Evolutionary conservation across 2,329 filamentous ascomycete species (phyloP).

Genomic region (Hypoxylon sp.): DNA sequence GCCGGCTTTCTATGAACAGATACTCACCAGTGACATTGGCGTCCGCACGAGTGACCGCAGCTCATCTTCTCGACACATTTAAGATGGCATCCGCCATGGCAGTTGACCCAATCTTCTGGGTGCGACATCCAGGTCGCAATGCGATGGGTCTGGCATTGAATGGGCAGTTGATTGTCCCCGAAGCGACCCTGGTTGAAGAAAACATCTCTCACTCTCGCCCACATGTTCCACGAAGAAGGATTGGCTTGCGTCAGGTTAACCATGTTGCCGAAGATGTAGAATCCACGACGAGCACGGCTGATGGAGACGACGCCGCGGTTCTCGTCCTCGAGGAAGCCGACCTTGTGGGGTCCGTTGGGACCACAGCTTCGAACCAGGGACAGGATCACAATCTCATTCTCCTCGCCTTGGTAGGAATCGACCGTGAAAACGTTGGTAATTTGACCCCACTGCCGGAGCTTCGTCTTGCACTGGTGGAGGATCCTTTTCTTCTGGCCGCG

Average conservation of each 20-base stretch:
- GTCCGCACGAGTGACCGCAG: constrained; percentile 44
- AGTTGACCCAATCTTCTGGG: constrained; percentile 58
- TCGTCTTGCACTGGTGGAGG: constrained; percentile 53
- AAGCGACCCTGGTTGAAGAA: constrained; percentile 51
- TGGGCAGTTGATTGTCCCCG: constrained; percentile 58
- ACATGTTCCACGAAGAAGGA: constrained; percentile 53
- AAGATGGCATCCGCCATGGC: constrained; percentile 42
- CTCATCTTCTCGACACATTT: constrained; percentile 35
- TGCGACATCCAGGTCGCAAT: constrained; percentile 59
- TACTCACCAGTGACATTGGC: constrained; percentile 45
- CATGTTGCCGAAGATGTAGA: constrained; percentile 86
- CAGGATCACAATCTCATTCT: constrained; percentile 83
- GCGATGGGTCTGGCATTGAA: constrained; percentile 69
- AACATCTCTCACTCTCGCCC: constrained; percentile 46
- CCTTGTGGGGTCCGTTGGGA: constrained; percentile 49
- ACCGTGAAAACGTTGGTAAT: constrained; percentile 76
- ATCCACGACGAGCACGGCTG: constrained; percentile 76
- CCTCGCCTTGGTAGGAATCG: constrained; percentile 90
- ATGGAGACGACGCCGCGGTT: constrained; percentile 67
- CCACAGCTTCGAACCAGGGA: constrained; percentile 79
- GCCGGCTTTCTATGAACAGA: not conserved
- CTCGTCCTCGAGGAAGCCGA: constrained; percentile 76
- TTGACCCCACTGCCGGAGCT: constrained; percentile 40
- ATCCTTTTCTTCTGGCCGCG: constrained; percentile 79
- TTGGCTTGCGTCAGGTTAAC: constrained; percentile 57